Conservation (phyloP, 129 eudicot species). For the Logfia minima region DNA sequence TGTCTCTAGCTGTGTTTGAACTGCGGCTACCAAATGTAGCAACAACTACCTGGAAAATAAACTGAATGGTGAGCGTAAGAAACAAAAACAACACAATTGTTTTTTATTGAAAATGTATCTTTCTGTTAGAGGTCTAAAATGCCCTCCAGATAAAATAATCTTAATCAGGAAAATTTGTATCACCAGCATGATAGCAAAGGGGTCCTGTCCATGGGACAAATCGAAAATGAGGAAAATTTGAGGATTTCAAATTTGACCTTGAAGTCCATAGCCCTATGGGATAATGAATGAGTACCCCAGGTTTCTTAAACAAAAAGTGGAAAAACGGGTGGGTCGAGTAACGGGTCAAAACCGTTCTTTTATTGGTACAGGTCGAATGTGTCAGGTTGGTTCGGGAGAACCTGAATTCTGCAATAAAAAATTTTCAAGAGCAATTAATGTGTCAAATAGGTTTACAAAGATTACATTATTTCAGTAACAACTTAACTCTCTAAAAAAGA, state of each 20-base stretch:
- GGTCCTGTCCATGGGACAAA: not conserved
- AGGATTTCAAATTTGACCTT: not conserved
- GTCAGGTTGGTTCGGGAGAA: not conserved
- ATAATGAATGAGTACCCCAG: not conserved
- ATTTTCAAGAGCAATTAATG: not conserved
- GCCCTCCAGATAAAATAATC: not conserved
- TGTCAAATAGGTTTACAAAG: not conserved
- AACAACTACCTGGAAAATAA: constrained; percentile 43
- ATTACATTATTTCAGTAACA: not conserved
- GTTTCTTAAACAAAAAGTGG: not conserved
- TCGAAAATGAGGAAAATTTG: not conserved
- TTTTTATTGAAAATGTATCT: too few species aligned
- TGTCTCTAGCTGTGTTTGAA: constrained; percentile 23
- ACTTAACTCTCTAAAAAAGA: not conserved
- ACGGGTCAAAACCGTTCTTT: not conserved
- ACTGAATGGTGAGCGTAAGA: not conserved
- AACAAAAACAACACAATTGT: not conserved
- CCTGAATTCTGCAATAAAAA: not conserved
- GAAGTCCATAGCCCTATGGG: not conserved
- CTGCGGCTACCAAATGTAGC: constrained; percentile 45
- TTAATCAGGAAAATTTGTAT: not conserved
- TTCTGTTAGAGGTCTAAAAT: not conserved
- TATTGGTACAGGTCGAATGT: not conserved
- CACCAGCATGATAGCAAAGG: not conserved
- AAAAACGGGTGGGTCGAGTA: not conserved